Percentiles rank a stretch among this genome's conserved stretches.
Evolutionary conservation across 768 basidiomycete species (phyloP).

Genomic region (Trametes elegans): DNA sequence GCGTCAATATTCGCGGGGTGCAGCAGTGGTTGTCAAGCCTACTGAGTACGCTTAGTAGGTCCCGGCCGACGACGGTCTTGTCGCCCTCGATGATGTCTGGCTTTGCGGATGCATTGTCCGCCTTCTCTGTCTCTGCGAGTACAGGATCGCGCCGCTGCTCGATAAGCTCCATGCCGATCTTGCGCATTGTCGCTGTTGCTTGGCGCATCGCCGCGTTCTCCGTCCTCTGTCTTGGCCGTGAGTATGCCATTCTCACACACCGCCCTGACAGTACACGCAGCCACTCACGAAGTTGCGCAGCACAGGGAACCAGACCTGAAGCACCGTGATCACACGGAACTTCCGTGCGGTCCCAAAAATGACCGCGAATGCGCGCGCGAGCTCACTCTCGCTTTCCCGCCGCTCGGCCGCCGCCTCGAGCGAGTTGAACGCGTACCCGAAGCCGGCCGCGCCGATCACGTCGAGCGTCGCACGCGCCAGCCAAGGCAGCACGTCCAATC

Average conservation of each 20-base stretch:
- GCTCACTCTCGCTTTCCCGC: conserved; percentile 43
- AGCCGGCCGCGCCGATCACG: conserved; percentile 74
- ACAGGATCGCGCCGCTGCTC: conserved; percentile 45
- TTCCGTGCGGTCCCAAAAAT: conserved; percentile 54
- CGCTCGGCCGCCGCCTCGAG: conserved; percentile 35
- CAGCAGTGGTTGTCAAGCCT: neutral
- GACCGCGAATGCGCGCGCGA: conserved; percentile 52
- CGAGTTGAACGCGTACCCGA: conserved; percentile 53
- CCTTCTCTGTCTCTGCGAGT: conserved; percentile 22
- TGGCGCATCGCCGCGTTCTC: conserved; percentile 42
- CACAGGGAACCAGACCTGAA: conserved; percentile 58
- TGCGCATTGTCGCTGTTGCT: conserved; percentile 46
- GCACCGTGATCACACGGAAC: conserved; percentile 50
- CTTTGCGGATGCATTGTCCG: neutral
- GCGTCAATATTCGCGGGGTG: neutral
- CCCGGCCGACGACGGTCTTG: conserved; percentile 38
- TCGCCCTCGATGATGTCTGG: conserved; percentile 25
- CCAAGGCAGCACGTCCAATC: conserved; percentile 62
- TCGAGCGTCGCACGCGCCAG: conserved; percentile 70
- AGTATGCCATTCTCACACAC: neutral
- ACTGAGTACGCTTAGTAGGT: conserved; percentile 49
- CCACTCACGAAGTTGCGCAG: conserved; percentile 50
- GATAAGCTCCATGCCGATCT: conserved; percentile 54
- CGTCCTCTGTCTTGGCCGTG: conserved; percentile 37
- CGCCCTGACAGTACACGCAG: too few relatives aligned